Evolutionary conservation across 192 early-diverging fungal genomes (phyloP).

Genomic region (Podila horticola): DNA sequence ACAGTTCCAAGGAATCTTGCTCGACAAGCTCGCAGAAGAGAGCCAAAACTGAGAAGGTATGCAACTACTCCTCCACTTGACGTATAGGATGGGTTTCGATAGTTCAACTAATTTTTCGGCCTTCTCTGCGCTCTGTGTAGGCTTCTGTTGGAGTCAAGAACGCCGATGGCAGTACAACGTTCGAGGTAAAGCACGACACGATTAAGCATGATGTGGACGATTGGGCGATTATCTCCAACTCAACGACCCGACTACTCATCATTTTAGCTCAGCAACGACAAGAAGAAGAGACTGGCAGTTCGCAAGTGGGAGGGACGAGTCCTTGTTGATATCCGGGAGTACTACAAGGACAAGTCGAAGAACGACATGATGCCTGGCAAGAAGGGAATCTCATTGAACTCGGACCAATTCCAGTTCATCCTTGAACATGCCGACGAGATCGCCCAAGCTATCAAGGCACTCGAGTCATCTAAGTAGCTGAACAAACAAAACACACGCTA

Average conservation of each 20-base stretch:
- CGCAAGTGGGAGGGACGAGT: constrained; percentile 16
- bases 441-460: constrained; percentile 8
- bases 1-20: no score
- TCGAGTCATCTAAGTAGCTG: background rate
- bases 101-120: no score
- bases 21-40: no score
- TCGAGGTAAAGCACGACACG: background rate
- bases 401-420: constrained; percentile 18
- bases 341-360: constrained; percentile 20
- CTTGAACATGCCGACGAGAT: constrained; percentile 14
- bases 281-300: constrained; percentile 25
- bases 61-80: no score
- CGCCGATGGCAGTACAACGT: background rate
- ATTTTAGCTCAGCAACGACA: background rate
- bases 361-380: constrained; percentile 21
- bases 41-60: no score
- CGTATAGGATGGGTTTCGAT: no score
- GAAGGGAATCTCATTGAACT: constrained; percentile 41
- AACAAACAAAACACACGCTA: background rate
- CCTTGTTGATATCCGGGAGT: constrained; percentile 45
- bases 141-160: constrained; percentile 3
- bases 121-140: background rate
- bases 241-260: background rate
- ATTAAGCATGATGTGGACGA: background rate
- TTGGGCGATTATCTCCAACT: background rate